Percentiles rank a stretch among this genome's conserved stretches.
Evolutionary conservation across 2,329 filamentous ascomycete genomes (phyloP).

Genomic region (Colletotrichum sp.): DNA sequence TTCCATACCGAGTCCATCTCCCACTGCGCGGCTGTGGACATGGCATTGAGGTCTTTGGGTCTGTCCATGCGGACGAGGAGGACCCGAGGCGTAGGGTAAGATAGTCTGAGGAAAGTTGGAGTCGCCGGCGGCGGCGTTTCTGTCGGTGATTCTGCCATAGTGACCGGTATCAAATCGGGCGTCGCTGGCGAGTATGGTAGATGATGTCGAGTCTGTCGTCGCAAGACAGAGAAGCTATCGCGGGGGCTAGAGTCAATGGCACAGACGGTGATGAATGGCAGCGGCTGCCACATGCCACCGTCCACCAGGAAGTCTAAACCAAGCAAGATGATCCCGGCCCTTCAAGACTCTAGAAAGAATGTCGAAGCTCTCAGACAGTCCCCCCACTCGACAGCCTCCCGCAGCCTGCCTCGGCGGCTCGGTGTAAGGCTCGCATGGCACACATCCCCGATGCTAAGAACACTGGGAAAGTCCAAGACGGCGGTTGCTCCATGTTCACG

Average conservation of each 20-base stretch:
- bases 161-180: background rate
- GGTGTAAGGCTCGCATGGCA: background rate
- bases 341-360: background rate
- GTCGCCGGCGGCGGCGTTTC: slow-evolving; percentile 36
- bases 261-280: background rate
- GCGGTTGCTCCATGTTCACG: background rate
- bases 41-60: slow-evolving; percentile 43
- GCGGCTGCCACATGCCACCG: background rate
- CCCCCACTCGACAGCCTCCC: background rate
- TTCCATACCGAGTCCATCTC: slow-evolving; percentile 53
- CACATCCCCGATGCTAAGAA: background rate
- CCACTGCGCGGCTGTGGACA: slow-evolving; percentile 42
- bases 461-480: background rate
- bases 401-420: background rate
- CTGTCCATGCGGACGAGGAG: slow-evolving; percentile 46
- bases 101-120: slow-evolving; percentile 35
- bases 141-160: slow-evolving; percentile 25
- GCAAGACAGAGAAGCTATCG: background rate
- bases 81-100: slow-evolving; percentile 44
- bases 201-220: background rate
- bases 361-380: background rate
- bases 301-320: background rate
- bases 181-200: background rate
- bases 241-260: background rate
- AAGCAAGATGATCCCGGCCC: background rate